These are phyloP conservation scores for Babesia sp. DNA, from an alignment of 169 alveolate species.

Conservation along the genomic window DNA sequence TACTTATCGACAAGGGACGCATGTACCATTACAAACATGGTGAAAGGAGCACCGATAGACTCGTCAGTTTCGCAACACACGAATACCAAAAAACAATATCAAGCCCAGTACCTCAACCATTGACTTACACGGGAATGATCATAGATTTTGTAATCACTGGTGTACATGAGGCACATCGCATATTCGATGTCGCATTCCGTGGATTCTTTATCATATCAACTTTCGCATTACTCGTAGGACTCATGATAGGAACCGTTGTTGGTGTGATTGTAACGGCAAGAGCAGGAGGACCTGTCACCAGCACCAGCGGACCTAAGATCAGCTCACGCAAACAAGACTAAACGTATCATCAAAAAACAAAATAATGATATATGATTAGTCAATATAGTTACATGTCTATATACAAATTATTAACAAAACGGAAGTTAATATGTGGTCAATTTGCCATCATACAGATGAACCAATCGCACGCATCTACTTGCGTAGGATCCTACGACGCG, in stretches of 20 bases:
- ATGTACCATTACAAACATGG: slow-evolving; percentile 81
- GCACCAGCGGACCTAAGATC: slow-evolving; percentile 12
- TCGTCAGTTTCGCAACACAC: slow-evolving; percentile 63
- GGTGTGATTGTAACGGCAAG: slow-evolving; percentile 27
- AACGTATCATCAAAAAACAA: not conserved
- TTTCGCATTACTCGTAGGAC: slow-evolving; percentile 42
- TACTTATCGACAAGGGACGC: slow-evolving; percentile 89
- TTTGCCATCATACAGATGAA: no score
- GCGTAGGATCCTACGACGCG: not conserved
- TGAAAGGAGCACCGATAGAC: slow-evolving; percentile 71
- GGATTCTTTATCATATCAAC: slow-evolving; percentile 52
- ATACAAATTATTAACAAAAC: no score
- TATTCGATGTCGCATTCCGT: slow-evolving; percentile 57
- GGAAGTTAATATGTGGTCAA: no score
- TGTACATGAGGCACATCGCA: slow-evolving; percentile 46
- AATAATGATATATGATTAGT: not conserved
- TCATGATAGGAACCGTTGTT: slow-evolving; percentile 33
- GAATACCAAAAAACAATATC: slow-evolving; percentile 39
- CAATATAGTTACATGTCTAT: no score
- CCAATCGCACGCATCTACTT: no score
- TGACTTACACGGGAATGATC: slow-evolving; percentile 38
- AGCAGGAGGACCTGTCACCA: not conserved
- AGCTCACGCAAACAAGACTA: slow-evolving; percentile 43
- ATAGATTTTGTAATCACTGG: slow-evolving; percentile 49
- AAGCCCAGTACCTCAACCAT: slow-evolving; percentile 52